Percentiles rank a stretch among this genome's conserved stretches.
Conservation (phyloP, 2,329 filamentous ascomycete genomes). For the Alternaria consortialis region DNA sequence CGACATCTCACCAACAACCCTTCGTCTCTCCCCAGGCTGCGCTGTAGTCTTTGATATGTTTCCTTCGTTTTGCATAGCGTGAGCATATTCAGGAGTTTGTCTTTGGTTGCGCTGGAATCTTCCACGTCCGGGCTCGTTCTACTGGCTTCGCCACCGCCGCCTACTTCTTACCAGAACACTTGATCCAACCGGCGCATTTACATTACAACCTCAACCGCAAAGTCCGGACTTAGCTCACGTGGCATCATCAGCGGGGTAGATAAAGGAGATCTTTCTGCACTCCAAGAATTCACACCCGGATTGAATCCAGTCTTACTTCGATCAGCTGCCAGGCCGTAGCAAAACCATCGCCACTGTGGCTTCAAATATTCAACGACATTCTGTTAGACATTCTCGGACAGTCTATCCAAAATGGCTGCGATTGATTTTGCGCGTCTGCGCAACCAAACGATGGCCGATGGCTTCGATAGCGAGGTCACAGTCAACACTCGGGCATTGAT, state of each 20-base stretch:
- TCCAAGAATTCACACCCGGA: not conserved
- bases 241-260: not conserved
- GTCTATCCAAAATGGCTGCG: slow-evolving; percentile 37
- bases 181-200: slow-evolving; percentile 1
- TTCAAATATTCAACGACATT: not conserved
- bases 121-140: slow-evolving; percentile 29
- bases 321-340: not conserved
- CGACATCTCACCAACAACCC: slow-evolving; percentile 16
- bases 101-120: slow-evolving; percentile 22
- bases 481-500: slow-evolving; percentile 97
- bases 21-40: slow-evolving; percentile 8
- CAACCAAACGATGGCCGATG: slow-evolving; percentile 86
- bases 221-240: not conserved
- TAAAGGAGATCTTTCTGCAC: not conserved
- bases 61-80: slow-evolving; percentile 42
- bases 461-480: slow-evolving; percentile 95
- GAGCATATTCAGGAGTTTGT: slow-evolving; percentile 31
- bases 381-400: not conserved
- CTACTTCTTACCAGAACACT: slow-evolving; percentile 14
- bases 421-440: slow-evolving; percentile 73
- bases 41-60: slow-evolving; percentile 13
- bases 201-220: not conserved
- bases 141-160: slow-evolving; percentile 45
- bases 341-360: slow-evolving; percentile 1
- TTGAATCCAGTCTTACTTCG: not conserved